phyloP scores from a whole-genome alignment of 164 flowering plant species.

The Magnolia changhungtana region DNA sequence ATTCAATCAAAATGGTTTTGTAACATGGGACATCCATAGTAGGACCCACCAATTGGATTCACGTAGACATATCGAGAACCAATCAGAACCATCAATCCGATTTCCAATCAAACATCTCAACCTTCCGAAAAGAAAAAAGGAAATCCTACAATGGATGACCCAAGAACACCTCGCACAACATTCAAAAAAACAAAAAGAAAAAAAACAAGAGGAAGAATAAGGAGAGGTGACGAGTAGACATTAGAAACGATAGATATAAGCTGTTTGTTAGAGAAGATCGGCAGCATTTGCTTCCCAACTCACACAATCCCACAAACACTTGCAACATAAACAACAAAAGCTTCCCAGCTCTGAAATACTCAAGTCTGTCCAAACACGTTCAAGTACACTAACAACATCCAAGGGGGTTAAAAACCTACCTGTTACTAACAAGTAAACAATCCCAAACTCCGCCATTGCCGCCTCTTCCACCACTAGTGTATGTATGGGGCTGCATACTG shows the following conservation, averaged over 20 bases:
- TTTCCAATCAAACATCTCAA: too few species aligned
- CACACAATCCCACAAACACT: slow-evolving; percentile 5
- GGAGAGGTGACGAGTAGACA: neutral
- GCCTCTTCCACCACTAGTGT: slow-evolving; percentile 45
- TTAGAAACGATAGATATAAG: neutral
- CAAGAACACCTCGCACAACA: too few species aligned
- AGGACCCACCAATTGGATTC: too few species aligned
- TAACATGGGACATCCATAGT: too few species aligned
- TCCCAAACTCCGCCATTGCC: neutral
- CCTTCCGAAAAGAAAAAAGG: too few species aligned
- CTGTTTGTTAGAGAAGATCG: slow-evolving; percentile 8
- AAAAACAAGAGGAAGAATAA: too few species aligned
- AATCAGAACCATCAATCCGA: too few species aligned
- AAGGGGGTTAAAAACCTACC: neutral
- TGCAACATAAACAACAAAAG: neutral
- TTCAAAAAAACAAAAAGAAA: too few species aligned
- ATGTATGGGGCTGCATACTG: slow-evolving; percentile 81
- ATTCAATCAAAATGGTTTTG: too few species aligned
- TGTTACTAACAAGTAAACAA: neutral
- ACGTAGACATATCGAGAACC: too few species aligned
- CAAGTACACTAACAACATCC: neutral
- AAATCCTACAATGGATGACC: too few species aligned
- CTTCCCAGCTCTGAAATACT: neutral
- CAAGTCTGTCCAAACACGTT: neutral
- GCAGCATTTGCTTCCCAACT: slow-evolving; percentile 5